Evolutionary conservation across 176 grass and related monocot genomes (phyloP), one percentile per base, ranked within the genome.

Genomic region (Ananas comosus): DNA sequence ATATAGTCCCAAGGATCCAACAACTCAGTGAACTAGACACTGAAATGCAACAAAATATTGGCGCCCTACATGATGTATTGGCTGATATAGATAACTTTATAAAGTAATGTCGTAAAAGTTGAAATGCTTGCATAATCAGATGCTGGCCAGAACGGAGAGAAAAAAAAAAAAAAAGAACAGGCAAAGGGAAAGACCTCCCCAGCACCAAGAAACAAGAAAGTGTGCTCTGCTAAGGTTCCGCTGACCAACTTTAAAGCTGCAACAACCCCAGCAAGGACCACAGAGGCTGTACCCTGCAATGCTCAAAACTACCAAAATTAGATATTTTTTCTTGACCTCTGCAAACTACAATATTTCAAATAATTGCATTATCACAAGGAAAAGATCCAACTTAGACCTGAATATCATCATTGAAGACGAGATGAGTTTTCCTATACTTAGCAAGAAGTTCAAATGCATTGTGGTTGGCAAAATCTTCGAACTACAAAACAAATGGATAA

Each of bases 331-430:
- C n/a, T 59, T 59, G 54, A 59, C 16, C 19, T 8, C 10, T 1
- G 13, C 19, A 59, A 58, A 3, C 11, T 53, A 13, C 25, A 5
- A 56, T 16, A 70, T 4, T 25, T 12, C 13, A 70, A 56, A 53
- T 19, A 2, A 10, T 54, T 54, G 14, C 16, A 71, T 29, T 29
- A 25, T 28, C 3, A 3, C 16, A 2, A 9, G 24, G 4, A 64
- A 59, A 23, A 18, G 58, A 73, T 76, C 64, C 27, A 79, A 77
- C 48, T 63, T 42, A 17, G 81, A 92, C 92, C 86, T 96, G 92
- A 66, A 92, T 96, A 83, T 96, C 92, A 89, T 96, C 92, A 66
- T 96, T 96, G 72, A 96, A 96, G 67, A 96, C 92, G 33, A 96
- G 86, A 77, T 96, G 88, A 51, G 81, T 96, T 48, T 82, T 96